Evolutionary conservation across 2,329 filamentous ascomycete genomes (phyloP), one percentile per base, ranked within the genome.

Genomic region (Huntiella savannae): DNA sequence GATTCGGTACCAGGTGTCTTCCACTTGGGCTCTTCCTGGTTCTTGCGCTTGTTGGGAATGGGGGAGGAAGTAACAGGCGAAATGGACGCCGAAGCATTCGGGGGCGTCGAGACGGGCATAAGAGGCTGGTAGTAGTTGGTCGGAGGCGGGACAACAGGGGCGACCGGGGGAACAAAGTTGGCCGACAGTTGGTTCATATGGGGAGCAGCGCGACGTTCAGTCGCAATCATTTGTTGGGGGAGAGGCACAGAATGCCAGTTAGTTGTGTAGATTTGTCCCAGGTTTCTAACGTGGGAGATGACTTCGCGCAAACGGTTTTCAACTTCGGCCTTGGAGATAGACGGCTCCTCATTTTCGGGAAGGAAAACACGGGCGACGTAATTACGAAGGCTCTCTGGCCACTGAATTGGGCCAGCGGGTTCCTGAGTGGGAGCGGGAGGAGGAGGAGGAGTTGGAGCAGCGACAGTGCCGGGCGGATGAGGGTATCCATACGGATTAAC

Each of bases 341-440:
- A 70, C 4, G 70, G 56, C 51, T 82, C 70, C 53, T 77, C 66
- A 58, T 86, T 82, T 49, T 77, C 73, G 19, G 76, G 73, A 43
- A 82, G 76, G 59, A 96, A 96, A 19, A 86, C 87, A 57, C 86
- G 78, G 56, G 86, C 80, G 32, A 96, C 88, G 63, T 95, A 96
- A 53, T 72, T 69, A 55, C 86, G 82, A 50, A 96, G 84, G n/a
- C 79, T 74, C 38, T 74, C 67, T 32, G 86, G 79, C 79, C 85
- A 96, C 54, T 81, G 75, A 65, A 80, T 83, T 41, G 57, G 51
- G 48, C 55, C 55, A 49, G 50, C 47, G 11, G 41, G 13, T 17
- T 44, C 38, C 48, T 55, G 54, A 47, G 54, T 51, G 42, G 51
- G 54, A 49, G 53, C 54, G n/a, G 45, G 35, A 32, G 40, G 40